Base-by-base conservation (phyloP, 768 basidiomycete genomes). In the Cytidiella melzeri region DNA sequence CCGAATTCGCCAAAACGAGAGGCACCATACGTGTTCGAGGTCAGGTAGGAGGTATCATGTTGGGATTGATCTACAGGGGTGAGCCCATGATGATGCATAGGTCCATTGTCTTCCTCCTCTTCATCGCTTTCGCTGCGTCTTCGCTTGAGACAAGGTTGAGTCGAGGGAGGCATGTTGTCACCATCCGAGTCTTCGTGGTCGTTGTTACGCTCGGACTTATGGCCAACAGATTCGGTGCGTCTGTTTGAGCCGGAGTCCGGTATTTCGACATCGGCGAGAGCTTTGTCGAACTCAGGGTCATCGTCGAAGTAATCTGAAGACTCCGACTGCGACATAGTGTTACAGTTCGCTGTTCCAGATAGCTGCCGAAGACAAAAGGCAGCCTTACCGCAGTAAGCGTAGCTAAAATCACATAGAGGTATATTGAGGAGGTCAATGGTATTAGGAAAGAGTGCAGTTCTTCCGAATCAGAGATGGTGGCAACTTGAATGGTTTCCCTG, bases 1-100 rank as follows among this genome's bases (percentile, higher is more conserved):
- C 87, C 88, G 54, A 81, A 90, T 1, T 79, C 80, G 12, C 90
- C 92, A 63, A 94, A 97, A 28, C 72, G 77, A 25, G 85, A 79
- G 2, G 87, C 79, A 0, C 85, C 89, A 61, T 94, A 96, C 7
- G 79, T 74, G 20, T 73, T 41, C 11, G 53, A 53, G 18, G 56
- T 21, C 13, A 61, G 41, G 43, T 65, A 63, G 3, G 53, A 48
- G 23, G 41, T 15, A 3, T 47, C 42, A 5, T 47, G 46, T 1
- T 21, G 24, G 18, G 43, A 20, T 5, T 47, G 41, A 34, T 57
- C 59, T 3, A 61, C 54, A 4, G 55, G 46, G 4, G 47, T 27
- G 1, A 59, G 28, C 0, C 47, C 50, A 0, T 40, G 19, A 39
- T 55, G 60, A 39, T 54, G 51, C n/a, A 46, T 37, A 3, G 34